Evolutionary conservation across 345 rosid species (phyloP), one percentile per base, ranked within the genome.

Genomic region (Gynandropsis gynandra): DNA sequence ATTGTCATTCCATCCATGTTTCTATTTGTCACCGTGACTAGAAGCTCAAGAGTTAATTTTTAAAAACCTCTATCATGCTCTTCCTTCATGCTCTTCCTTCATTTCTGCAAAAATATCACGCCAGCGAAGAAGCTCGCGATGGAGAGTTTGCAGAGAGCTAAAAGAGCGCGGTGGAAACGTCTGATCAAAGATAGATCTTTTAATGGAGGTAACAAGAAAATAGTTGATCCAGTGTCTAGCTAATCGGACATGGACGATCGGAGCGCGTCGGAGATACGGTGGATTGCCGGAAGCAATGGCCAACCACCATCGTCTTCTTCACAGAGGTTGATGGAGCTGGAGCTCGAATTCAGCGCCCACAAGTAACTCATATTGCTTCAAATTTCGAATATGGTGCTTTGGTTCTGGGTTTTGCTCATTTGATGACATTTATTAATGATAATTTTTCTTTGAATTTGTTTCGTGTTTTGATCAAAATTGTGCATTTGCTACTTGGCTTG

Each of bases 271-370:
- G 51, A 64, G 62, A 43, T 80, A 76, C 58, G 74, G 70, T 18
- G 56, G 73, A 37, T 31, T 70, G 11, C 68, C 87, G 20, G 62
- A 76, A 50, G 69, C 75, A 51, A 49, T 47, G 21, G 36, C 72
- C 9, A 63, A 45, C 10, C 65, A 13, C 12, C 65, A 49, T 16
- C 77, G 42, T 47, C 84, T 21, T 72, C 87, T 61, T 87, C 98
- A 54, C 72, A 74, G 13, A 67, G 70, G 9, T 81, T 90, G 62
- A 84, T 90, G 64, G 59, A 70, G 61, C 55, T 87, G 63, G 98
- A 90, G 66, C 63, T 68, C 38, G 80, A 84, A 51, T 71, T 68
- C 76, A 84, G 96, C 54, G 98, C 98, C 63, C 98, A 90, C 76
- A 90, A 90, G 98, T 90, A 52, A 18, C n/a, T n/a, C n/a, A n/a